A percentile compares a stretch with the other conserved stretches of the same genome.
These are phyloP conservation scores for Carex arenaria DNA, from an alignment of 202 grass and related monocot species.

Conservation along the genomic window DNA sequence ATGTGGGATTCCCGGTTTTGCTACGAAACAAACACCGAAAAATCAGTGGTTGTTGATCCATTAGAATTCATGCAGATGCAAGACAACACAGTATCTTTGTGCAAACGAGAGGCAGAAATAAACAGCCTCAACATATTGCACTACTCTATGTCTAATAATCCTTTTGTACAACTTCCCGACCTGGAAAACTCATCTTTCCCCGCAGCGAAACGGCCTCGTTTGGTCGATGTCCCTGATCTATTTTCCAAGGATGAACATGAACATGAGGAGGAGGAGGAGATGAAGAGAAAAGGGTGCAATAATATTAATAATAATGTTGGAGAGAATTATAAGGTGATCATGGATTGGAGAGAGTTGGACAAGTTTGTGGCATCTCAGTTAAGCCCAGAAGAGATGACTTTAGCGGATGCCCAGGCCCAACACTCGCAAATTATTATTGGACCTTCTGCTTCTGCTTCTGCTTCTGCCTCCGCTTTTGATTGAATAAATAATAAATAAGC, in stretches of 20 bases:
- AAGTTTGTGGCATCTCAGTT: constrained; percentile 94
- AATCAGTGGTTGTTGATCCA: constrained; percentile 11
- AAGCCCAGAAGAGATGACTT: constrained; percentile 40
- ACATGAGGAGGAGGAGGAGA: constrained; percentile 19
- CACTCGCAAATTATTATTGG: constrained; percentile 12
- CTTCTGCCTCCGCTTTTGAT: background rate
- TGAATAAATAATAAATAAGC: background rate
- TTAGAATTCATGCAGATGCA: constrained; percentile 25
- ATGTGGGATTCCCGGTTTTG: constrained; percentile 54
- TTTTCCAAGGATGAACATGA: constrained; percentile 11
- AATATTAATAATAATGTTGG: background rate
- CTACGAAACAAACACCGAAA: constrained; percentile 38
- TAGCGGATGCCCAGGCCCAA: constrained; percentile 14
- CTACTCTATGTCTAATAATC: constrained; percentile 34
- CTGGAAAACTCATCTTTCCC: constrained; percentile 67
- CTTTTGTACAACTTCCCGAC: constrained; percentile 71
- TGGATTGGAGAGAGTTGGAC: constrained; percentile 84
- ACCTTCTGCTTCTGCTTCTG: background rate
- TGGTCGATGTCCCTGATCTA: background rate
- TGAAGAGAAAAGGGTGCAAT: constrained; percentile 4
- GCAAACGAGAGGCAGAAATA: constrained; percentile 65
- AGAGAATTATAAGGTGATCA: constrained; percentile 28
- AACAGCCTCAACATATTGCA: constrained; percentile 46
- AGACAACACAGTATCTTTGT: constrained; percentile 27
- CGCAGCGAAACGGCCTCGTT: constrained; percentile 3